Evolutionary conservation across 2,329 filamentous ascomycete genomes (phyloP).

Genomic region (Aureobasidium sp.): DNA sequence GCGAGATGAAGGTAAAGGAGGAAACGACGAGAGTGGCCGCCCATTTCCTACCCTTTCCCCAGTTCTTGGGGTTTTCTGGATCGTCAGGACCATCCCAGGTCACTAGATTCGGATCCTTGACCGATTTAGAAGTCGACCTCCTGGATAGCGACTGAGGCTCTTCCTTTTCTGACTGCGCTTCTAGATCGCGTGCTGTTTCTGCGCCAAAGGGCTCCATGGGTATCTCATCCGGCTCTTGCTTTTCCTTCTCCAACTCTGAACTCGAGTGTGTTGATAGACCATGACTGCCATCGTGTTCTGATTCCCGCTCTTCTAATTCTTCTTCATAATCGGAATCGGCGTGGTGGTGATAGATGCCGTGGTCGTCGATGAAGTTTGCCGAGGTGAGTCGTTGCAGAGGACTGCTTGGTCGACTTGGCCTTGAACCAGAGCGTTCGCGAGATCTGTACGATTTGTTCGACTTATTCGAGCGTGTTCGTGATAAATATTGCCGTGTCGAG

Average conservation of each 20-base stretch:
- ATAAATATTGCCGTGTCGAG: background rate
- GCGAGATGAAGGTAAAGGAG: conserved; percentile 31
- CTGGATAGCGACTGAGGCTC: conserved; percentile 13
- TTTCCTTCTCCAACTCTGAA: conserved; percentile 13
- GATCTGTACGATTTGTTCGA: background rate
- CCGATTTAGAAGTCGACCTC: conserved; percentile 18
- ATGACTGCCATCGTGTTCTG: background rate
- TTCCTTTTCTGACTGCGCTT: background rate
- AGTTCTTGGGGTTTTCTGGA: conserved; percentile 40
- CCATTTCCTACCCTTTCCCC: conserved; percentile 36
- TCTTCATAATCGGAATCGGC: conserved; percentile 6
- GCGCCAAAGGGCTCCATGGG: conserved; percentile 5
- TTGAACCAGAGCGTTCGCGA: conserved; percentile 17
- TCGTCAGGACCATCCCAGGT: conserved; percentile 40
- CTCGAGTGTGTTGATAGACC: background rate
- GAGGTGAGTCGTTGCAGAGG: conserved; percentile 24
- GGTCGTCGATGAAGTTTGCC: conserved; percentile 27
- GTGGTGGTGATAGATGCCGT: conserved; percentile 21
- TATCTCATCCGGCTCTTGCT: conserved; percentile 15
- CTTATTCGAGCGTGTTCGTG: background rate
- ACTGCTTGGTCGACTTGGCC: conserved; percentile 12
- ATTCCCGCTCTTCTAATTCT: background rate
- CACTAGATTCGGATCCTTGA: conserved; percentile 29
- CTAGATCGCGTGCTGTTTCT: background rate
- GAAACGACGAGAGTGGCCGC: conserved; percentile 35